Evolutionary conservation across 129 eudicot species (phyloP), one percentile per base, ranked within the genome.

Genomic region (Cynara cardunculus): DNA sequence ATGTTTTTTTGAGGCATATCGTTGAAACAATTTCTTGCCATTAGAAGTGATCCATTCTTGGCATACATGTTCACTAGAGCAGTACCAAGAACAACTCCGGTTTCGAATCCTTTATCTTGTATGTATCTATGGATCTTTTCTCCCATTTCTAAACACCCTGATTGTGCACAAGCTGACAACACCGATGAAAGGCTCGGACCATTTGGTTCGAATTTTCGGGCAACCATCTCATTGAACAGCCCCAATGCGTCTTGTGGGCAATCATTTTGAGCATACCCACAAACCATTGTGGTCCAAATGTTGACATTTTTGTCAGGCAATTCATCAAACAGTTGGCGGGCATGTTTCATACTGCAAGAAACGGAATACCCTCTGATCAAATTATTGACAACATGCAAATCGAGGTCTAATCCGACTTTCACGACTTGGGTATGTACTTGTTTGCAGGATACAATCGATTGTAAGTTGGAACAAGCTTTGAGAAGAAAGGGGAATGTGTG

Each of bases 51-150:
- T 19, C 98, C 98, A 74, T 89, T 89, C 39, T 86, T 91, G 9
- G 98, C 94, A 82, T 93, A 93, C 98, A 93, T 93, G 79, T 93
- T 76, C n/a, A 93, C 91, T 72, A 93, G 80, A 18, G 98, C 92
- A 21, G 98, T 93, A 25, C 94, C 98, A 14, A 93, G 92, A 85
- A 93, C 89, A 49, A 88, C 91, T 6, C 85, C 88, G 2, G 78
- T 61, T 24, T 88, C 90, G 14, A 89, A 65, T 59, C 82, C 86
- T 32, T 88, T 91, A 30, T 86, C 91, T 26, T 79, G 69, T 25
- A 93, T 79, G 73, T 88, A 89, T 11, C 16, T 68, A 82, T 89
- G 92, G 76, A 93, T 88, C 87, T 88, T 82, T 74, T 91, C 88
- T 34, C 98, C 98, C 25, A 91, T 84, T 30, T 83, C 88, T 81